These are phyloP conservation scores for Phialophora verrucosa DNA, from an alignment of 2,329 filamentous ascomycete species.

Conservation along the genomic window DNA sequence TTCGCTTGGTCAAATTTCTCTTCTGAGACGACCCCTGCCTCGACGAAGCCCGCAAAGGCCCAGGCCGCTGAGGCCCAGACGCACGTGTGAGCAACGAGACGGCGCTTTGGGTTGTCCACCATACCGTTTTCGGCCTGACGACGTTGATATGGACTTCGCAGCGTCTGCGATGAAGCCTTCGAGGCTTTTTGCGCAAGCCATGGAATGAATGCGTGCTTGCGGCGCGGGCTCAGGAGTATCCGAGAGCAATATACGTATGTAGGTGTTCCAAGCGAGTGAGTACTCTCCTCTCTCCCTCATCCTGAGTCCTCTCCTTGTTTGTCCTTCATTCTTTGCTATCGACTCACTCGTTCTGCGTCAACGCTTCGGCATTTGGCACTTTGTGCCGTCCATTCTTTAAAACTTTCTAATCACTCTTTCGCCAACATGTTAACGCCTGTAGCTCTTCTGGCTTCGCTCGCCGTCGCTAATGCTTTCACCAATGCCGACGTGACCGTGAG, in stretches of 20 bases:
- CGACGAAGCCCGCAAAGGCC: neutral
- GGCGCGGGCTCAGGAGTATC: neutral
- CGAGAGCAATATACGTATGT: neutral
- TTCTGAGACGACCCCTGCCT: neutral
- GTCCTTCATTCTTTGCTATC: neutral
- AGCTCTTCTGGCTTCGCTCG: constrained; percentile 12
- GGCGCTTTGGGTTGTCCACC: neutral
- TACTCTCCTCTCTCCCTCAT: neutral
- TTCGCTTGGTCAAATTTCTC: constrained; percentile 10
- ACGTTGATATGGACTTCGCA: constrained; percentile 6
- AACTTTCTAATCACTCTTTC: constrained; percentile 15
- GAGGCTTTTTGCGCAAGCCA: constrained; percentile 6
- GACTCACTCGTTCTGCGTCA: neutral
- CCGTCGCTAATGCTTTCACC: constrained; percentile 3
- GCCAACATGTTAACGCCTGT: constrained; percentile 7
- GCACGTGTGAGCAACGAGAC: constrained; percentile 2
- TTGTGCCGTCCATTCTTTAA: constrained; percentile 18
- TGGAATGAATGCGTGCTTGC: neutral
- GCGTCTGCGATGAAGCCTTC: neutral
- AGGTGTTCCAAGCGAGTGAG: constrained; percentile 1
- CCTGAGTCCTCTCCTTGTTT: neutral
- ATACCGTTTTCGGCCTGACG: neutral
- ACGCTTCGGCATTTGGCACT: constrained; percentile 5
- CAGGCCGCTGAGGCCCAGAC: neutral
- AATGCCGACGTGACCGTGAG: constrained; percentile 11